Evolutionary conservation across 2,329 filamentous ascomycete species (phyloP).

Genomic region (Dactylonectria macrodidyma): DNA sequence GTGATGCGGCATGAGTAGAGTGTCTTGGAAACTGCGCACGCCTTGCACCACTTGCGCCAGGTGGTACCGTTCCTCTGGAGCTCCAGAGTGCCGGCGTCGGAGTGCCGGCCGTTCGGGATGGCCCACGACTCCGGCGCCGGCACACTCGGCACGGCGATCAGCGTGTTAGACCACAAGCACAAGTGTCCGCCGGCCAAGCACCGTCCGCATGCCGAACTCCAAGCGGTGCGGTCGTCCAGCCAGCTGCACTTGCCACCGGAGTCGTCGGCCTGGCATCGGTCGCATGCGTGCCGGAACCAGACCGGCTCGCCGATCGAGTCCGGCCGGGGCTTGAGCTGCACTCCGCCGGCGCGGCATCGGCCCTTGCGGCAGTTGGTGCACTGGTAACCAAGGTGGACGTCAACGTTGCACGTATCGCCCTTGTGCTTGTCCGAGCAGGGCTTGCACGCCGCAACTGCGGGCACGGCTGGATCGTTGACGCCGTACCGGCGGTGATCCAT

Average conservation of each 20-base stretch:
- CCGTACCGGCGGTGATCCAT: slow-evolving; percentile 34
- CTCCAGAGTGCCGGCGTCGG: slow-evolving; percentile 17
- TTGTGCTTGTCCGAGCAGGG: neutral
- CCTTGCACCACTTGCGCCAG: slow-evolving; percentile 34
- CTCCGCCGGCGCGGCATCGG: slow-evolving; percentile 7
- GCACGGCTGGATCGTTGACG: slow-evolving; percentile 21
- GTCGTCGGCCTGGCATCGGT: slow-evolving; percentile 29
- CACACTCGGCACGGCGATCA: slow-evolving; percentile 1
- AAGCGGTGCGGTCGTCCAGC: slow-evolving; percentile 31
- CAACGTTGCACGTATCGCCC: slow-evolving; percentile 32
- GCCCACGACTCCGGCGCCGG: neutral
- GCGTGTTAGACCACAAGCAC: slow-evolving; percentile 25
- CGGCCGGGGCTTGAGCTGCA: neutral
- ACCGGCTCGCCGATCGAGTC: neutral
- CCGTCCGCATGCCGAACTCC: slow-evolving; percentile 21
- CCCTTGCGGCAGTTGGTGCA: slow-evolving; percentile 29
- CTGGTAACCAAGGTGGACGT: slow-evolving; percentile 31
- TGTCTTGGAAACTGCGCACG: slow-evolving; percentile 17
- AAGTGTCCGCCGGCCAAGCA: slow-evolving; percentile 21
- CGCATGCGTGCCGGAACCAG: slow-evolving; percentile 41
- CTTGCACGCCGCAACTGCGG: slow-evolving; percentile 13
- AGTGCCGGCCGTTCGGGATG: neutral
- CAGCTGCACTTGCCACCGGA: slow-evolving; percentile 25
- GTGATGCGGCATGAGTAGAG: slow-evolving; percentile 22
- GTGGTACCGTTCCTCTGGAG: neutral